These are phyloP conservation scores for Cystofilobasidium macerans DNA, from an alignment of 768 basidiomycete species.

Conservation along the genomic window DNA sequence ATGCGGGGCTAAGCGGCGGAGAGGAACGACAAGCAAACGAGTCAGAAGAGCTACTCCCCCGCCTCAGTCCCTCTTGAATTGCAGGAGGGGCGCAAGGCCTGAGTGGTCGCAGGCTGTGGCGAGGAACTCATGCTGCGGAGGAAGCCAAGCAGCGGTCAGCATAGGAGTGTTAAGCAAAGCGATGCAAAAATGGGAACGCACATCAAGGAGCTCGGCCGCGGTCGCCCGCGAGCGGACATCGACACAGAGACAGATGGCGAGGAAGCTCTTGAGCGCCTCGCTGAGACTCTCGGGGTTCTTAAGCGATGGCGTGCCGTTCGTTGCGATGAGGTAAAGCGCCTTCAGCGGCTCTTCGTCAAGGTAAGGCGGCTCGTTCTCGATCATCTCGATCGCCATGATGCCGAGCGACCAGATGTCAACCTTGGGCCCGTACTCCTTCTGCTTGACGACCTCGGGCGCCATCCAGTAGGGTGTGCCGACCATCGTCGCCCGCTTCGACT, in stretches of 20 bases:
- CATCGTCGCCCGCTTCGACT: conserved; percentile 96
- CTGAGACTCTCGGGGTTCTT: conserved; percentile 90
- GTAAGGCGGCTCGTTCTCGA: conserved; percentile 93
- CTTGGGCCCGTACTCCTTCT: conserved; percentile 92
- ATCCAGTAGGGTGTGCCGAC: conserved; percentile 98
- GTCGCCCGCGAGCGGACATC: conserved; percentile 90
- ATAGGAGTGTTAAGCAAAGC: conserved; percentile 21
- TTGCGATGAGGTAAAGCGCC: conserved; percentile 89
- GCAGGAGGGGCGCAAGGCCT: conserved; percentile 72
- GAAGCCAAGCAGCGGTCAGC: conserved; percentile 7
- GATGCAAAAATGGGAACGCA: conserved; percentile 40
- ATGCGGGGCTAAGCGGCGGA: neutral
- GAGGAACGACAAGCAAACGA: neutral
- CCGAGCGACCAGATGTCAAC: conserved; percentile 95
- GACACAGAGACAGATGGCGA: conserved; percentile 96
- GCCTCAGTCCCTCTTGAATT: conserved; percentile 37
- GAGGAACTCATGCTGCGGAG: conserved; percentile 77
- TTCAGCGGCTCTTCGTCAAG: conserved; percentile 90
- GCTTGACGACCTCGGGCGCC: conserved; percentile 97
- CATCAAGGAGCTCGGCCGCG: conserved; percentile 63
- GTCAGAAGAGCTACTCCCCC: too few relatives aligned
- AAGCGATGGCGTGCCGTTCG: conserved; percentile 93
- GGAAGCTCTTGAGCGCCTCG: conserved; percentile 84
- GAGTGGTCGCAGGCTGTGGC: conserved; percentile 72
- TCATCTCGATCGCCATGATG: conserved; percentile 98